Base-by-base conservation (phyloP, 495 filamentous ascomycete genomes). In the Aspergillus nidulans region DNA sequence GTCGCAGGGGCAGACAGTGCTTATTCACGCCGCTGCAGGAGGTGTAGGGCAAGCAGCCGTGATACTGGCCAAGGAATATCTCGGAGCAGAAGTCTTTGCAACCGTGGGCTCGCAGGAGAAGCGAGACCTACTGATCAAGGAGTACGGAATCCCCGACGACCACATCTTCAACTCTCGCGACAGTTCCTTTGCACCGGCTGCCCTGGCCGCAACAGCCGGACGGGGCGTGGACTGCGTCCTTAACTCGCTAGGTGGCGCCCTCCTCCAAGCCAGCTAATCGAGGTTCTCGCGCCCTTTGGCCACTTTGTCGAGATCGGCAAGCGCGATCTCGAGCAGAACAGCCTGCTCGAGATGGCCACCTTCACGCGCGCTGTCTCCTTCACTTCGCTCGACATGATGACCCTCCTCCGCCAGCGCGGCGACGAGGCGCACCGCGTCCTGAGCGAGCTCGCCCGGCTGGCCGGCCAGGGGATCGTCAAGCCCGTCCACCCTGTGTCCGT, bases 151-250 rank as follows among this genome's bases (percentile, higher is more conserved):
- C 4, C 36, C 36, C 13, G n/a, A 16, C 3, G 13, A 16, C 3
- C 36, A 8, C n/a, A 39, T 39, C n/a, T 39, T 18, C 8, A 16
- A 2, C 15, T 3, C 2, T 3, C 36, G 15, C 13, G n/a, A 16
- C 3, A 12, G 15, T 5, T 16, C 13, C 15, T 39, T 39, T 18
- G 15, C 15, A 3, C 2, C 1, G 3, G 2, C 2, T 2, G 8
- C 18, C n/a, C n/a, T 39, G 5, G n/a, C 2, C 15, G n/a, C 1
- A 18, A 39, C 36, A 0, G 50, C 70, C 0, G 72, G 71, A 1
- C 49, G 63, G 2, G 85, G 85, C 0, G 81, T 85, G 3, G 81
- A 86, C 46, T 63, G 80, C 7, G 69, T 85, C 2, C 62, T 85
- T 4, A 84, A 82, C 58, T 74, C 75, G 0, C 48, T 78, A 6